Evolutionary conservation across 495 filamentous ascomycete species (phyloP).

Genomic region (Neurospora pannonica): DNA sequence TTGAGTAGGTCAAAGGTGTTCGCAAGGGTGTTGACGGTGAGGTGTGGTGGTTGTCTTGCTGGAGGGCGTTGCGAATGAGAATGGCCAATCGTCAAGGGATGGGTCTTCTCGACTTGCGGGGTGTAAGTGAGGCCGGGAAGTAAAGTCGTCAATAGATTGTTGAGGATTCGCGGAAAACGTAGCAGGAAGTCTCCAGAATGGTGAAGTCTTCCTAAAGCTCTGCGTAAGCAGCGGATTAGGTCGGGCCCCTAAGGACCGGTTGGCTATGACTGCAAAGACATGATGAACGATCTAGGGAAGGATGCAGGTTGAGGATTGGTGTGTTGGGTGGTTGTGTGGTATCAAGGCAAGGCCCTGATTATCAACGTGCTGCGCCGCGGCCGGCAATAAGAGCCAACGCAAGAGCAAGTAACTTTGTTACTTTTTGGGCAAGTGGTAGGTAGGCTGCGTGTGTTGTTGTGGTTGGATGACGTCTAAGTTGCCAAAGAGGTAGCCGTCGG

Average conservation of each 20-base stretch:
- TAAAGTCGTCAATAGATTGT: slow-evolving; percentile 1
- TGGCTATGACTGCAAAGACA: slow-evolving; percentile 46
- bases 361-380: neutral
- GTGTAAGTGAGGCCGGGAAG: neutral
- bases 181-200: slow-evolving; percentile 10
- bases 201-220: slow-evolving; percentile 17
- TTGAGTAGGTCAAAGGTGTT: neutral
- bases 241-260: slow-evolving; percentile 47
- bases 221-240: slow-evolving; percentile 20
- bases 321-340: slow-evolving; percentile 4
- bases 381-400: neutral
- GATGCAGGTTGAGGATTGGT: slow-evolving; percentile 11
- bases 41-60: slow-evolving; percentile 1
- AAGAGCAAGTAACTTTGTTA: neutral
- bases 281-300: slow-evolving; percentile 14
- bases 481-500: neutral
- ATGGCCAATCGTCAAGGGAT: neutral
- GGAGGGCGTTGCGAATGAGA: neutral
- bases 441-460: neutral
- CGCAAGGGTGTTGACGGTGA: neutral
- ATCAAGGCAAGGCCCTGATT: slow-evolving; percentile 4
- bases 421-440: neutral
- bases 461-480: slow-evolving; percentile 8
- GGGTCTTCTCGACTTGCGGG: neutral
- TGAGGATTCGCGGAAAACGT: neutral